phyloP scores from a whole-genome alignment of 345 rosid genomes.

The Bruguiera gymnorhiza region DNA sequence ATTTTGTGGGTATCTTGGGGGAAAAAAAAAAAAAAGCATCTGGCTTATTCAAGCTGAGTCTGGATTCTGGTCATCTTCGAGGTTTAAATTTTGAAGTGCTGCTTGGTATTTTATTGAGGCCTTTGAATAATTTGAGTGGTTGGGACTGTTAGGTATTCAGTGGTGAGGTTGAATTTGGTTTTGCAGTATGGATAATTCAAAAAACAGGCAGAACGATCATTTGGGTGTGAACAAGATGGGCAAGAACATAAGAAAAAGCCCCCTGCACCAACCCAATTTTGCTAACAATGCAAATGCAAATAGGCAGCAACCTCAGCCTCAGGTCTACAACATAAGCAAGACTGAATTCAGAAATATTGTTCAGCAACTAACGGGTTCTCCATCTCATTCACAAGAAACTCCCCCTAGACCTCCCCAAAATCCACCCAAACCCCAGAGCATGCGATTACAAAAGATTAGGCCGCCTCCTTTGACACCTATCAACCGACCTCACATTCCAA shows the following conservation, averaged over 20 bases:
- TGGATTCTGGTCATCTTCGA: constrained; percentile 3
- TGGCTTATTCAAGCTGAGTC: not conserved
- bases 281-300: constrained; percentile 42
- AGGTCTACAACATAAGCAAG: constrained; percentile 93
- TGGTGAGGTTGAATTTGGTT: constrained; percentile 6
- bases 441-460: constrained; percentile 78
- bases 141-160: not conserved
- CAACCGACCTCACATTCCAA: constrained; percentile 50
- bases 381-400: constrained; percentile 47
- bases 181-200: constrained; percentile 63
- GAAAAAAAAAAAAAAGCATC: not conserved
- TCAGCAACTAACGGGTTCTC: constrained; percentile 89
- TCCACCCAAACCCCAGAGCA: constrained; percentile 68
- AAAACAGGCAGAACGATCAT: constrained; percentile 63
- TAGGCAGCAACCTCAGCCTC: constrained; percentile 80
- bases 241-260: constrained; percentile 81
- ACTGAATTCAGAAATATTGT: constrained; percentile 78
- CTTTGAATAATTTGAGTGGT: constrained; percentile 14
- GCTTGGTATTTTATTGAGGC: not conserved
- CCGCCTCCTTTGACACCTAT: constrained; percentile 74
- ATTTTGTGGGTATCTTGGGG: not conserved
- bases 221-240: constrained; percentile 87
- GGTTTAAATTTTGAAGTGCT: constrained; percentile 12
- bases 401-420: constrained; percentile 75
- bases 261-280: constrained; percentile 62